Base-by-base conservation (phyloP, 306 rosid species). In the Cyclanthera cordifolia region DNA sequence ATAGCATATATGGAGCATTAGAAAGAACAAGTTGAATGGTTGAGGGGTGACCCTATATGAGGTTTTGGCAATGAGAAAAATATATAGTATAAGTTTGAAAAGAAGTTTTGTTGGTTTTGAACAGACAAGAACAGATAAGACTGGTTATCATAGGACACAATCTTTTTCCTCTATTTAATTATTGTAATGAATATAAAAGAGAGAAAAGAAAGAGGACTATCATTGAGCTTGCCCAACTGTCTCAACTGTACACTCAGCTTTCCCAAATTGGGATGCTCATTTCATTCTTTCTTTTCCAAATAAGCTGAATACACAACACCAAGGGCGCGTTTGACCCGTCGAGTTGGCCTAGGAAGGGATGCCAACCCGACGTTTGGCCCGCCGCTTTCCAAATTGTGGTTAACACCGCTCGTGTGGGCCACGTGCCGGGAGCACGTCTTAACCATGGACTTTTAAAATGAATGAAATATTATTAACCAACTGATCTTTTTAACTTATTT, bases 61-160 rank as follows among this genome's bases (percentile, higher is more conserved):
- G 45, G 12, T 32, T 61, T 37, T 10, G 47, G 49, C 41, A 11
- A 19, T 12, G n/a, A 37, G 28, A 30, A 30, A 30, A 58, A 15
- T 58, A 32, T n/a, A n/a, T n/a, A n/a, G 14, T 2, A 37, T 4
- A 39, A 61, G 30, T 19, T 61, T 19, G 68, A 61, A 37, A 61
- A 37, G 27, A 61, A 39, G 68, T 61, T 61, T 60, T 60, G 67
- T 37, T 60, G 28, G 20, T 60, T 61, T 39, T 25, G 46, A 58
- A 10, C n/a, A 58, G 65, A 57, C 17, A 25, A 55, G 64, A 8
- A 11, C 2, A 13, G 63, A 14, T 9, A 14, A 19, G 30, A 0
- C 28, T 34, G 12, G 47, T 39, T 61, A 17, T 61, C n/a, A 61
- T 17, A 39, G 16, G 15, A 59, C 66, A 59, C 43, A 6, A 11